Evolutionary conservation across 2,329 filamentous ascomycete genomes (phyloP).

Genomic region (Didymella glomerata): DNA sequence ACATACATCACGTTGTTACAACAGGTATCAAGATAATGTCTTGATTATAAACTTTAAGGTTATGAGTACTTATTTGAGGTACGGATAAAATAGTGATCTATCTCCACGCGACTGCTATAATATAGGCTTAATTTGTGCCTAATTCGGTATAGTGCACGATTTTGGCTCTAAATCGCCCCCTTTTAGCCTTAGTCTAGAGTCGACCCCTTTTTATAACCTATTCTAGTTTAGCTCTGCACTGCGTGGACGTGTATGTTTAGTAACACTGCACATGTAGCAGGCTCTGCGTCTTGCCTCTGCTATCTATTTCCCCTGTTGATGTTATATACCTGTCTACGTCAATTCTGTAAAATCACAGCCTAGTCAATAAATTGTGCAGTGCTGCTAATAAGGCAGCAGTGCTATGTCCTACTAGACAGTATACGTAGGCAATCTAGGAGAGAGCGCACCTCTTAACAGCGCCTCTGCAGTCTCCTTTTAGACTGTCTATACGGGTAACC

Average conservation of each 20-base stretch:
- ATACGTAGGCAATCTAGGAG: background rate
- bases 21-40: too few species aligned
- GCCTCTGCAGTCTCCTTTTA: background rate
- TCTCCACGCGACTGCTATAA: slow-evolving; percentile 12
- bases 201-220: slow-evolving; percentile 5
- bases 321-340: slow-evolving; percentile 1
- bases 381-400: background rate
- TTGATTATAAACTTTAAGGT: too few species aligned
- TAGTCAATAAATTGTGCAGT: background rate
- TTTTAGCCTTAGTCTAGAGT: slow-evolving; percentile 7
- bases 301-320: background rate
- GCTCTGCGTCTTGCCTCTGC: background rate
- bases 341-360: slow-evolving; percentile 1
- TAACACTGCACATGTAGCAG: background rate
- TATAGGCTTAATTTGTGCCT: slow-evolving; percentile 1
- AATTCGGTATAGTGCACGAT: slow-evolving; percentile 7
- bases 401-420: slow-evolving; percentile 2
- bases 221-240: slow-evolving; percentile 2
- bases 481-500: slow-evolving; percentile 2
- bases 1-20: too few species aligned
- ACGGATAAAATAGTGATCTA: background rate
- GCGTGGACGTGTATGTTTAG: background rate
- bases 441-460: background rate
- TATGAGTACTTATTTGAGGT: too few species aligned
- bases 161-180: slow-evolving; percentile 6